Evolutionary conservation across 805 yeast species (phyloP).

Genomic region (Pichia manshurica): DNA sequence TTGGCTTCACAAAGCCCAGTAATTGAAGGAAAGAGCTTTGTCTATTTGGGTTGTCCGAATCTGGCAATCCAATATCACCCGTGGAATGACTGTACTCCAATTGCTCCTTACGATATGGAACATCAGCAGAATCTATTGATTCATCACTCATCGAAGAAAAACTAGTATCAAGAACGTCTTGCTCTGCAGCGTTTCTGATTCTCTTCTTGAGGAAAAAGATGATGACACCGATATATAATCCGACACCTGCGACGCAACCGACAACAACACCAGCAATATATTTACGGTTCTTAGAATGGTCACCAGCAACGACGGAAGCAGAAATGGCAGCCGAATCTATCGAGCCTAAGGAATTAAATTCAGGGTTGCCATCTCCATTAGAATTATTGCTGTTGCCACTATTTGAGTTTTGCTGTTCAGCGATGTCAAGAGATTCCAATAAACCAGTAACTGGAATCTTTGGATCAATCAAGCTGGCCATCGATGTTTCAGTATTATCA

Average conservation of each 20-base stretch:
- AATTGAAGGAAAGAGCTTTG: constrained; percentile 13
- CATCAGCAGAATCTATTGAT: not conserved
- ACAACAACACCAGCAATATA: constrained; percentile 72
- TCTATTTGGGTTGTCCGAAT: constrained; percentile 3
- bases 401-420: constrained; percentile 1
- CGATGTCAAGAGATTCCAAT: constrained; percentile 12
- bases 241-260: constrained; percentile 78
- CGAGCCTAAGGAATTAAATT: constrained; percentile 22
- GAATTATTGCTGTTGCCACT: constrained; percentile 9
- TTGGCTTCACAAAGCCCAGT: constrained; percentile 7
- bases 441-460: constrained; percentile 54
- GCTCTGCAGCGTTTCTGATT: constrained; percentile 6
- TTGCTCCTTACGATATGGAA: not conserved
- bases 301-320: constrained; percentile 10
- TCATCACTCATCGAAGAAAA: constrained; percentile 2
- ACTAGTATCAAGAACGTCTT: not conserved
- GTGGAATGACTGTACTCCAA: constrained; percentile 2
- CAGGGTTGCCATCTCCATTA: constrained; percentile 7
- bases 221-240: constrained; percentile 36
- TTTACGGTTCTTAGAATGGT: constrained; percentile 16
- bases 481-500: constrained; percentile 45
- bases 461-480: constrained; percentile 69
- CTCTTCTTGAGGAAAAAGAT: constrained; percentile 11
- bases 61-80: constrained; percentile 13
- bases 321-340: constrained; percentile 21